Evolutionary conservation across 768 basidiomycete genomes (phyloP).

Genomic region (Podaxis carcinomalis): DNA sequence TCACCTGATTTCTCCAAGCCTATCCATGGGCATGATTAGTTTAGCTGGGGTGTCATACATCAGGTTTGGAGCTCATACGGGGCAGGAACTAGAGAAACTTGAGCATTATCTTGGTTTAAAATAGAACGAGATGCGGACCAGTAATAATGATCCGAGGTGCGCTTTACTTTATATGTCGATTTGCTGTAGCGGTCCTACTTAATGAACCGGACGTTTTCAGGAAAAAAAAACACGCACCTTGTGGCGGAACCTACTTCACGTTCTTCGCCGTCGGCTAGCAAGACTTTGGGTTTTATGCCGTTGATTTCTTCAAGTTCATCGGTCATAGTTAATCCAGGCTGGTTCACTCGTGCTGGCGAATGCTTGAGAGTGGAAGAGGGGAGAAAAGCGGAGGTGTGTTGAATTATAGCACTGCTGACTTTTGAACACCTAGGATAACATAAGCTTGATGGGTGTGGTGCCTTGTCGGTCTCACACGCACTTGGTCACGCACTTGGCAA

Average conservation of each 20-base stretch:
- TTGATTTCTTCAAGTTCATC: constrained; percentile 50
- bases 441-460: background rate
- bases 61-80: constrained; percentile 15
- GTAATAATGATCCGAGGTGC: constrained; percentile 38
- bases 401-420: background rate
- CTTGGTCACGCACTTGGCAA: background rate
- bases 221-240: constrained; percentile 19
- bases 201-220: background rate
- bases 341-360: background rate
- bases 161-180: constrained; percentile 38
- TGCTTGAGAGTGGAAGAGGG: background rate
- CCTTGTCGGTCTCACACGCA: constrained; percentile 1
- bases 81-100: constrained; percentile 21
- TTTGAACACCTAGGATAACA: background rate
- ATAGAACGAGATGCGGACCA: constrained; percentile 18
- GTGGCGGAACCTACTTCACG: constrained; percentile 38
- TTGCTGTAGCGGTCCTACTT: constrained; percentile 24
- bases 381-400: background rate
- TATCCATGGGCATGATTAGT: background rate
- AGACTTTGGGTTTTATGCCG: constrained; percentile 46
- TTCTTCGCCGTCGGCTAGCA: constrained; percentile 44
- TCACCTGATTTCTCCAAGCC: constrained; percentile 27
- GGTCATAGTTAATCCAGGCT: constrained; percentile 13
- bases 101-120: background rate
- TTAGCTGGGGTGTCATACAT: background rate